Evolutionary conservation across 495 filamentous ascomycete species (phyloP).

Genomic region (Xylaria curta): DNA sequence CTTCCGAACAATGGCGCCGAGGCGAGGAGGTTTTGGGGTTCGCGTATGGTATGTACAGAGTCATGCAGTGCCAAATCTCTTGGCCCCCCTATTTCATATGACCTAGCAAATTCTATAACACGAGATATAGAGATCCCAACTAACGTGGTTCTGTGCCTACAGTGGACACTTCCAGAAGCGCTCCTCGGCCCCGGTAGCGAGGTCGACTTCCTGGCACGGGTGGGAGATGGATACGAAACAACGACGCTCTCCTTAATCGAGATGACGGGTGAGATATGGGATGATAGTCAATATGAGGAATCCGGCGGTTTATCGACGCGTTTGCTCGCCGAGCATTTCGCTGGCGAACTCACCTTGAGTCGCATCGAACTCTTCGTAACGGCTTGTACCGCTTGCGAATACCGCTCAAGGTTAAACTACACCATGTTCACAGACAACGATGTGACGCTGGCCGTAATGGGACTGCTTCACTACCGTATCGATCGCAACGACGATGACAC

Average conservation of each 20-base stretch:
- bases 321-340: slow-evolving; percentile 50
- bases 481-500: slow-evolving; percentile 41
- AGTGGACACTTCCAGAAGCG: slow-evolving; percentile 54
- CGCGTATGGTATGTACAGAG: slow-evolving; percentile 29
- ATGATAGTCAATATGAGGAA: slow-evolving; percentile 30
- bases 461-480: slow-evolving; percentile 45
- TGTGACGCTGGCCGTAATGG: slow-evolving; percentile 51
- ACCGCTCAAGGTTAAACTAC: slow-evolving; percentile 17
- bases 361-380: slow-evolving; percentile 44
- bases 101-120: too few species aligned
- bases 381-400: slow-evolving; percentile 25
- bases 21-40: slow-evolving; percentile 39
- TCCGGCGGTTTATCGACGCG: slow-evolving; percentile 25
- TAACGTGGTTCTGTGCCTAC: background rate
- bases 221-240: background rate
- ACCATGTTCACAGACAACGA: slow-evolving; percentile 33
- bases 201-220: slow-evolving; percentile 38
- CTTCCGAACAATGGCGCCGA: slow-evolving; percentile 28
- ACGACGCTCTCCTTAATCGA: slow-evolving; percentile 5
- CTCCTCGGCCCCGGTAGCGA: slow-evolving; percentile 40
- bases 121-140: background rate
- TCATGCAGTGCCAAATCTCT: too few species aligned
- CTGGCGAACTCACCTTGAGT: slow-evolving; percentile 44
- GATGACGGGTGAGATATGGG: slow-evolving; percentile 27
- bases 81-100: too few species aligned